Evolutionary conservation across 352 stramenopile species (phyloP), one percentile per base, ranked within the genome.

Genomic region (Phytopythium delawarense): DNA sequence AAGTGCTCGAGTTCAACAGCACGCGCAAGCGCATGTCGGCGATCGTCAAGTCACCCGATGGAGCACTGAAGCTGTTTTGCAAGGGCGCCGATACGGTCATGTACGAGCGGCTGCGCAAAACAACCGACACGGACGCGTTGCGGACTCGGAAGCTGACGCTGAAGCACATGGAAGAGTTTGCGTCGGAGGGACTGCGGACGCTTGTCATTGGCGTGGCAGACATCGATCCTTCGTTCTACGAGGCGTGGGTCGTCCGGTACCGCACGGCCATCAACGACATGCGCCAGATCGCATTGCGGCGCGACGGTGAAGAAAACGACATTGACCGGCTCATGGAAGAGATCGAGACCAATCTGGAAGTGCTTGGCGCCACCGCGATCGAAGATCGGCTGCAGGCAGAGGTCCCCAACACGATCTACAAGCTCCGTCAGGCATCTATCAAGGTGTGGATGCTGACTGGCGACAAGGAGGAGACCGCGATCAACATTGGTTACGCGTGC

Each of bases 21-120:
- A 98, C 89, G 30, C 86, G 95, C 2, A 98, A 98, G 73, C 88
- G 95, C 35, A 98, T 98, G 95, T 98, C 91, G 5, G 89, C 98
- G 25, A 83, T 98, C 40, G 74, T 95, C 12, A 76, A 80, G 44
- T 71, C 63, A 3, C 83, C 78, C 0, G 56, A 73, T 7, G 84
- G 82, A 4, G 70, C 72, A 28, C 55, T 94, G 18, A 88, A 91
- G 59, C 58, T 95, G 18, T 75, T 96, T n/a, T 92, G 87, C 61
- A 96, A 95, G 51, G 91, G 91, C 28, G 88, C 90, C 1, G 91
- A 97, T 34, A 96, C 86, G 5, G 85, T 97, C 40, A 95, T 97
- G 83, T 94, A 94, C 67, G 80, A 93, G 64, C 87, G 84, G 2
- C 63, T 96, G 50, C 69, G 72, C 11, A 55, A 63, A 9, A 87